phyloP scores from a whole-genome alignment of 208 protist genomes.

The Porcisia deanei region DNA sequence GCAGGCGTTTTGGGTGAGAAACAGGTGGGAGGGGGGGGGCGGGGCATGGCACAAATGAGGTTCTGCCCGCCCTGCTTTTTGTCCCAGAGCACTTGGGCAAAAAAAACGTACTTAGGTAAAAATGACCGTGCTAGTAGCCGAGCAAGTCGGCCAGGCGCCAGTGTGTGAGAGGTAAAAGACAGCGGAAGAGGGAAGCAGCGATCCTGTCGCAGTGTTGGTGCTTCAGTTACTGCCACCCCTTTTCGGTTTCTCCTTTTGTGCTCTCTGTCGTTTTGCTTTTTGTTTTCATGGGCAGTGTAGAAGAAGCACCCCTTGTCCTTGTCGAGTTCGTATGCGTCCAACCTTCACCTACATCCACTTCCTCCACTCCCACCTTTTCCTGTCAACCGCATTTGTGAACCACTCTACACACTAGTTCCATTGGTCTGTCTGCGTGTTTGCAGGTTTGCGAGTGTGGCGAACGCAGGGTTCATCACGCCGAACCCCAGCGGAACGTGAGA shows the following conservation, averaged over 20 bases:
- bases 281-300: neutral
- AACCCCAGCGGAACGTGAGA: neutral
- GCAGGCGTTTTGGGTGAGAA: neutral
- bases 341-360: neutral
- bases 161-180: neutral
- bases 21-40: neutral
- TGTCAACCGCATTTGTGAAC: neutral
- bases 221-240: neutral
- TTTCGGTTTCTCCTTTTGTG: neutral
- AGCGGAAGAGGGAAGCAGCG: neutral
- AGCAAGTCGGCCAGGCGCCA: neutral
- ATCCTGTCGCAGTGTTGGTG: neutral
- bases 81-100: neutral
- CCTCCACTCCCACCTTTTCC: constrained; percentile 1
- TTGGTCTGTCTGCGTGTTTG: neutral
- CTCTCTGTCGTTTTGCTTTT: neutral
- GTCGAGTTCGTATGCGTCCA: neutral
- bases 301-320: neutral
- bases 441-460: neutral
- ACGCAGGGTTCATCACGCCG: no score
- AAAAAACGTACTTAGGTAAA: neutral
- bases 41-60: neutral
- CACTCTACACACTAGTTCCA: neutral
- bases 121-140: neutral
- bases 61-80: neutral